A percentile compares a stretch with the other conserved stretches of the same genome.
phyloP scores from a whole-genome alignment of 495 filamentous ascomycete species.

The Pseudomonodictys pantanalensis region DNA sequence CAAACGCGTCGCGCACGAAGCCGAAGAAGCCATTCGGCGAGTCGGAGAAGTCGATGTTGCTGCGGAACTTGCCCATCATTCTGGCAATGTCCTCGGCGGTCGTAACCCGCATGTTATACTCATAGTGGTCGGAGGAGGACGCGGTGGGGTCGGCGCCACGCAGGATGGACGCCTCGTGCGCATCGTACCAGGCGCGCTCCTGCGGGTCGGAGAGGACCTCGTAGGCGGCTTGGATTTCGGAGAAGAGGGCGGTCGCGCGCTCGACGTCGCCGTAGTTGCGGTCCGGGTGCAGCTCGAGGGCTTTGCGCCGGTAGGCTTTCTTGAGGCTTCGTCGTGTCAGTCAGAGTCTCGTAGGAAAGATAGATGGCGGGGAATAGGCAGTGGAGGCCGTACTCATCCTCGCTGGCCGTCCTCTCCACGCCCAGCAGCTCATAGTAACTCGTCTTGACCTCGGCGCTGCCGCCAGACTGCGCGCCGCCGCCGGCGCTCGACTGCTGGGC shows the following conservation, averaged over 20 bases:
- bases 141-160: slow-evolving; percentile 55
- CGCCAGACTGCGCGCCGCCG: slow-evolving; percentile 20
- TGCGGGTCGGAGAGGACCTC: slow-evolving; percentile 93
- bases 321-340: slow-evolving; percentile 64
- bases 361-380: slow-evolving; percentile 1
- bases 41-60: slow-evolving; percentile 74
- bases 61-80: slow-evolving; percentile 72
- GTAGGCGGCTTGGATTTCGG: slow-evolving; percentile 88
- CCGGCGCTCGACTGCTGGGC: slow-evolving; percentile 67
- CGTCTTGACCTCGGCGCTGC: slow-evolving; percentile 53
- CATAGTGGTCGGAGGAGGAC: slow-evolving; percentile 51
- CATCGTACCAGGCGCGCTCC: slow-evolving; percentile 96
- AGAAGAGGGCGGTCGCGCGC: slow-evolving; percentile 77
- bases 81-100: slow-evolving; percentile 71
- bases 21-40: slow-evolving; percentile 77
- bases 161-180: slow-evolving; percentile 81
- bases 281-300: slow-evolving; percentile 91
- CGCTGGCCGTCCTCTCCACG: slow-evolving; percentile 65
- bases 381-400: slow-evolving; percentile 69
- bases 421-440: slow-evolving; percentile 92
- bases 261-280: slow-evolving; percentile 87
- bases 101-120: slow-evolving; percentile 64
- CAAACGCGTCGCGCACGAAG: slow-evolving; percentile 69
- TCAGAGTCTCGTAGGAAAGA: slow-evolving; percentile 10
- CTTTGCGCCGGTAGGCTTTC: slow-evolving; percentile 85